A percentile compares a stretch with the other conserved stretches of the same genome.
Evolutionary conservation across 2,329 filamentous ascomycete genomes (phyloP).

Genomic region (Helotiales sp.): DNA sequence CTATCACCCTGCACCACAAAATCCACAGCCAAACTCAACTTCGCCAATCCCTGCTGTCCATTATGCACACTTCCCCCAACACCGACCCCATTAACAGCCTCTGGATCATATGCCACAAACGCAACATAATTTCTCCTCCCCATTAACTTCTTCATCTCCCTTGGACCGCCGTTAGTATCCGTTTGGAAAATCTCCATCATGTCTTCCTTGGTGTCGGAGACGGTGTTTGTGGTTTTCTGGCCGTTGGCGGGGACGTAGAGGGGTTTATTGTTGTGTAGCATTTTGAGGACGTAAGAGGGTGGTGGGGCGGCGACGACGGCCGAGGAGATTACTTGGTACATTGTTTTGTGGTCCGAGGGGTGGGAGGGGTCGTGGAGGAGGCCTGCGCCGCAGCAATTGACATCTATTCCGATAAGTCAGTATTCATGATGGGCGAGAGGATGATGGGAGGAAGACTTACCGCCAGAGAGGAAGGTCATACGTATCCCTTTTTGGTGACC

Average conservation of each 20-base stretch:
- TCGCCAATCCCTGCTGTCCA: conserved; percentile 51
- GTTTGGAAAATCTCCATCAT: conserved; percentile 99
- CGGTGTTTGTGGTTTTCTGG: conserved; percentile 70
- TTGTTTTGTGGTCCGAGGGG: conserved; percentile 94
- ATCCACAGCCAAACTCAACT: conserved; percentile 87
- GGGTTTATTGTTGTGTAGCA: conserved; percentile 92
- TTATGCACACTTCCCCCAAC: conserved; percentile 36
- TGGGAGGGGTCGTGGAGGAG: conserved; percentile 91
- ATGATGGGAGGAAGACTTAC: conserved; percentile 42
- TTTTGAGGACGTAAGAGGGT: conserved; percentile 81
- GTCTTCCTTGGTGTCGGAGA: conserved; percentile 95
- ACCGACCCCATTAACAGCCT: conserved; percentile 46
- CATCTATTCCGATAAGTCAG: conserved; percentile 51
- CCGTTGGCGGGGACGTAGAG: conserved; percentile 92
- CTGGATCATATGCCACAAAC: conserved; percentile 91
- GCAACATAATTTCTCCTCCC: conserved; percentile 89
- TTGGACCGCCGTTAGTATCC: conserved; percentile 79
- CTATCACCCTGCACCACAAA: conserved; percentile 96
- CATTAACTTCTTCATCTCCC: conserved; percentile 92
- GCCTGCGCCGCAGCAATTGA: conserved; percentile 88
- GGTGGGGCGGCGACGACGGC: conserved; percentile 89
- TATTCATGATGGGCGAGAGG: not conserved
- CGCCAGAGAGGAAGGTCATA: conserved; percentile 95
- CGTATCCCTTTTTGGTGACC: conserved; percentile 91
- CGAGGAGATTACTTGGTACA: conserved; percentile 97